A percentile compares a stretch with the other conserved stretches of the same genome.
Evolutionary conservation across 176 grass and related monocot species (phyloP).

Genomic region (Rhynchospora breviuscula): DNA sequence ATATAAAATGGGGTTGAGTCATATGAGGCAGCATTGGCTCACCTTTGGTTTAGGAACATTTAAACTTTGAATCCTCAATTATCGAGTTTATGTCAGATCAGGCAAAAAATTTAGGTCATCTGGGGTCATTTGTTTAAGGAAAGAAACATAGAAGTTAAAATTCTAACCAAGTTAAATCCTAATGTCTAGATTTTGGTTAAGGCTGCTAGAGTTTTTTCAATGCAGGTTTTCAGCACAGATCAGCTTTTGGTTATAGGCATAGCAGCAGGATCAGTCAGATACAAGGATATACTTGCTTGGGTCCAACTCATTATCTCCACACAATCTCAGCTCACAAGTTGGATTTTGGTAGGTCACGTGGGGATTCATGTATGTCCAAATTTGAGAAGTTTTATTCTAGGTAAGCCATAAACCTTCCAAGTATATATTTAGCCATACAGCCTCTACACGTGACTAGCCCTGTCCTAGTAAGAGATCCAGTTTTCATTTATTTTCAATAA

Average conservation of each 20-base stretch:
- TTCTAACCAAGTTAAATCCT: background rate
- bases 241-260: background rate
- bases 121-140: background rate
- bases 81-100: background rate
- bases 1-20: background rate
- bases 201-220: background rate
- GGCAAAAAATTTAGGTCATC: background rate
- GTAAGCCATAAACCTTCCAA: constrained; percentile 2
- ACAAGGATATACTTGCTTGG: background rate
- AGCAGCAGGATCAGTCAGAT: background rate
- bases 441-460: background rate
- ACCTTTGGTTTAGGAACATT: background rate
- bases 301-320: background rate
- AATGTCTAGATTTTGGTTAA: background rate
- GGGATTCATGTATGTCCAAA: background rate
- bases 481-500: constrained; percentile 6
- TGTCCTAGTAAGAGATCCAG: background rate
- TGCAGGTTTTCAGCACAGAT: background rate
- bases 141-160: background rate
- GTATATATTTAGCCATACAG: background rate
- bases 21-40: background rate
- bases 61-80: background rate
- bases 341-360: background rate
- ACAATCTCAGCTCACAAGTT: background rate
- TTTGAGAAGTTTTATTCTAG: background rate